Conservation (phyloP, 306 rosid species). For the Astragalus membranaceus region DNA sequence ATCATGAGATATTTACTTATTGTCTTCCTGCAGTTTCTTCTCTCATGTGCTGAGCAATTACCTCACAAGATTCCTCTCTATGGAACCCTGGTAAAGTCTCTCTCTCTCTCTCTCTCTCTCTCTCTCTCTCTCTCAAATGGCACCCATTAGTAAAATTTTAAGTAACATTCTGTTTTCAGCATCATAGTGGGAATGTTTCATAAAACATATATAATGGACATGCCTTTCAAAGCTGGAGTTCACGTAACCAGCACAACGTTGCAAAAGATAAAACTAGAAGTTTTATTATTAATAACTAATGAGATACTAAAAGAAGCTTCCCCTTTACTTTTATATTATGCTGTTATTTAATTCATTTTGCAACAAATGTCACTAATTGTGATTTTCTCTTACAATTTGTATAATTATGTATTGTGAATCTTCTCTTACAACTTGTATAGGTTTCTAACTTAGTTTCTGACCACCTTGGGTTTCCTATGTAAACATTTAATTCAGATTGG, state of each 20-base stretch:
- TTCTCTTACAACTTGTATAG: not conserved
- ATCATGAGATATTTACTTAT: conserved; percentile 3
- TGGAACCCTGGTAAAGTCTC: conserved; percentile 69
- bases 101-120: not conserved
- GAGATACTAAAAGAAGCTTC: not conserved
- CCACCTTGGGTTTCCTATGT: not conserved
- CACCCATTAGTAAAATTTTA: not conserved
- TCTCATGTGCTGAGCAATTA: conserved; percentile 73
- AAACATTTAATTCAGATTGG: conserved; percentile 57
- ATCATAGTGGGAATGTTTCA: not conserved
- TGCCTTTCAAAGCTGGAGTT: conserved; percentile 1
- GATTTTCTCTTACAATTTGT: not conserved
- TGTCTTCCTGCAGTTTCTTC: conserved; percentile 61
- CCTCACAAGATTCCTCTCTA: conserved; percentile 89
- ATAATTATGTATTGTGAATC: not conserved
- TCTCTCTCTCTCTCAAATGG: not conserved
- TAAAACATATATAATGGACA: not conserved
- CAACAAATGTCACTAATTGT: not conserved
- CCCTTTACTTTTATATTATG: not conserved
- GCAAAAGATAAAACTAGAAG: not conserved
- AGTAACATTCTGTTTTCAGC: not conserved
- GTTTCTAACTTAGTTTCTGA: conserved; percentile 7
- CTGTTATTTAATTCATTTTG: not conserved
- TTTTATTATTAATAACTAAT: not conserved
- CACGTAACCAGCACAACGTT: not conserved